A percentile compares a stretch with the other conserved stretches of the same genome.
Evolutionary conservation across 306 rosid species (phyloP).

Genomic region (Castanopsis chinensis): DNA sequence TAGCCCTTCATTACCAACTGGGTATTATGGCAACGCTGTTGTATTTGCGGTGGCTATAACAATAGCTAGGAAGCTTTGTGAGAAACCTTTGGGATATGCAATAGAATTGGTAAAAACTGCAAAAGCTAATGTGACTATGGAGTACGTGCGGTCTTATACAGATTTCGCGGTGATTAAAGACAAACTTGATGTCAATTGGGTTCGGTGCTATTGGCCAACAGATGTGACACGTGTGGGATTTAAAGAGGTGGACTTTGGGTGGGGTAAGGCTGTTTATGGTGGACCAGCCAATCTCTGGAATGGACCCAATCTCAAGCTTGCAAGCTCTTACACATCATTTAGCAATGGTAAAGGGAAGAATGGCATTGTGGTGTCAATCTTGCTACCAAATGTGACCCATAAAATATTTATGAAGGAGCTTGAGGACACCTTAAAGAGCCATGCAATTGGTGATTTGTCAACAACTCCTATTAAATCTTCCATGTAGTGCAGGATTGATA

Average conservation of each 20-base stretch:
- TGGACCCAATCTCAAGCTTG: conserved; percentile 48
- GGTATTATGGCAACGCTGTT: conserved; percentile 59
- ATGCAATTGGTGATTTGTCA: not conserved
- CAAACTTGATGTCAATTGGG: conserved; percentile 46
- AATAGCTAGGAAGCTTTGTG: conserved; percentile 38
- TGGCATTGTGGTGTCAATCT: conserved; percentile 51
- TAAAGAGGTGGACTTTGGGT: conserved; percentile 51
- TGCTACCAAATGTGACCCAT: conserved; percentile 46
- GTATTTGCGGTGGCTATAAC: conserved; percentile 48
- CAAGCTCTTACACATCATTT: conserved; percentile 36
- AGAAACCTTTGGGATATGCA: conserved; percentile 45
- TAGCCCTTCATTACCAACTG: conserved; percentile 43
- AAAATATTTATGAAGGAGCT: conserved; percentile 35
- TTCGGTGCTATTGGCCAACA: conserved; percentile 40
- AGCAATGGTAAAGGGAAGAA: conserved; percentile 31
- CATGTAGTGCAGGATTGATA: too few relatives aligned
- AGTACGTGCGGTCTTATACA: conserved; percentile 52
- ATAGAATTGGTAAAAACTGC: conserved; percentile 45
- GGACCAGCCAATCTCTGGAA: conserved; percentile 54
- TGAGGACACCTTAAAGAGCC: conserved; percentile 3
- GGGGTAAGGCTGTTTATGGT: conserved; percentile 55
- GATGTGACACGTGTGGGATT: conserved; percentile 57
- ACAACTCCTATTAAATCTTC: not conserved
- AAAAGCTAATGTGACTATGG: conserved; percentile 43
- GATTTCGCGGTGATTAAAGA: conserved; percentile 44